Evolutionary conservation across 495 filamentous ascomycete genomes (phyloP), one percentile per base, ranked within the genome.

Genomic region (Daldinia caldariorum): DNA sequence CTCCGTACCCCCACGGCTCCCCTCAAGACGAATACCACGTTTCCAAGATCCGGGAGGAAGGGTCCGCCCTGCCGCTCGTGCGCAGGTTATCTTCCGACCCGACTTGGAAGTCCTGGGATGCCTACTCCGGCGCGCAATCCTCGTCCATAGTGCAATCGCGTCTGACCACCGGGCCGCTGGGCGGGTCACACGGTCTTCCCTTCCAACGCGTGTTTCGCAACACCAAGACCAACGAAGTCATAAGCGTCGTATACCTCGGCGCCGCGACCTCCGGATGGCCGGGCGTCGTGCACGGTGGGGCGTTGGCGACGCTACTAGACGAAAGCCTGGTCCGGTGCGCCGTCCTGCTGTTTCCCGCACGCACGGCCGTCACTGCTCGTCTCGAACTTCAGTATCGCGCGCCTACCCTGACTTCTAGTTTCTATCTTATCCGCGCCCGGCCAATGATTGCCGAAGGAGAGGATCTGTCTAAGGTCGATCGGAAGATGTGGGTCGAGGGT

Each of bases 281-380:
- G n/a, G 86, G 85, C 2, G 80, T 93, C 20, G 87, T 90, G 57
- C 92, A 96, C 79, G 92, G 92, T 16, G 92, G 92, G 16, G 82
- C 84, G 2, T 82, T 92, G 39, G 91, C 88, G 4, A 93, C 90
- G 0, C 73, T 93, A 7, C 76, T 94, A 35, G 90, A 92, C 75
- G 92, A 96, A 79, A 81, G 78, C 14, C 78, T 88, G 58, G 87
- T 84, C 6, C 74, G 86, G 22, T 83, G 82, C 43, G 86, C 86
- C 13, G 79, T 87, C 41, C 66, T 80, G 58, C 61, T 71, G 49
- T 81, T 82, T 75, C 77, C 77, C 0, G 79, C 77, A 20, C 57
- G 72, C 66, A 77, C 82, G 22, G 89, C 85, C 0, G 83, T 91
- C 49, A 92, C 90, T 22, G 89, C 89, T 4, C 87, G 86, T 45